phyloP scores from a whole-genome alignment of 2,329 filamentous ascomycete species.

The Hypoxylon sp. region DNA sequence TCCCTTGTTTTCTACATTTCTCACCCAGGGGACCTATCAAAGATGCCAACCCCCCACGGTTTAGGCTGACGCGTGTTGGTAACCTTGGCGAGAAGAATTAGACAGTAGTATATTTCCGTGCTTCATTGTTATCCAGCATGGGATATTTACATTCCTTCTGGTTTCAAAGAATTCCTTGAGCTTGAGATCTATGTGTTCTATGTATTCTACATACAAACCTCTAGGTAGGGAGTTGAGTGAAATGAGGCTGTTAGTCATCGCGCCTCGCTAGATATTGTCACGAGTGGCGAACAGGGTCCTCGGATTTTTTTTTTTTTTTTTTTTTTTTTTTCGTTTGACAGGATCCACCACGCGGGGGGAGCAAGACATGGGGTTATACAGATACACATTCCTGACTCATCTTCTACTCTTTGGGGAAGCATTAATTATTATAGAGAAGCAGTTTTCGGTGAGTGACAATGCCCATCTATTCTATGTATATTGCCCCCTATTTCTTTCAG shows the following conservation, averaged over 20 bases:
- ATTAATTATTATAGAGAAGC: conserved; percentile 9
- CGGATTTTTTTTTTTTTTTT: too few relatives aligned
- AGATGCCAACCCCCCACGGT: conserved; percentile 29
- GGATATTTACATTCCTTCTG: conserved; percentile 4
- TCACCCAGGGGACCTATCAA: conserved; percentile 11
- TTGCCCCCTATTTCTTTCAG: background rate
- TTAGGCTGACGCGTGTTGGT: conserved; percentile 10
- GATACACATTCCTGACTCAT: conserved; percentile 13
- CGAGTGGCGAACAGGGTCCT: conserved; percentile 19
- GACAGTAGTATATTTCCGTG: conserved; percentile 11
- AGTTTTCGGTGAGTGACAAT: conserved; percentile 10
- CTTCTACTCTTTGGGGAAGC: background rate
- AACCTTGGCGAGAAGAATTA: background rate
- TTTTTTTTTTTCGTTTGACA: too few relatives aligned
- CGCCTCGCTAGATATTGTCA: conserved; percentile 21
- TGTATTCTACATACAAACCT: background rate
- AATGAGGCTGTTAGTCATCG: conserved; percentile 29
- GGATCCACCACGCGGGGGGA: conserved; percentile 30
- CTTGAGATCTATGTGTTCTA: conserved; percentile 5
- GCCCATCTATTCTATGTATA: background rate
- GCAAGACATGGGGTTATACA: conserved; percentile 17
- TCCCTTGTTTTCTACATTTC: background rate
- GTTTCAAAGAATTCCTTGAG: conserved; percentile 6
- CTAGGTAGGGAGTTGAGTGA: conserved; percentile 3
- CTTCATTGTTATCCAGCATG: conserved; percentile 6